Evolutionary conservation across 805 yeast genomes (phyloP), one percentile per base, ranked within the genome.

Genomic region (Starmerella powellii): DNA sequence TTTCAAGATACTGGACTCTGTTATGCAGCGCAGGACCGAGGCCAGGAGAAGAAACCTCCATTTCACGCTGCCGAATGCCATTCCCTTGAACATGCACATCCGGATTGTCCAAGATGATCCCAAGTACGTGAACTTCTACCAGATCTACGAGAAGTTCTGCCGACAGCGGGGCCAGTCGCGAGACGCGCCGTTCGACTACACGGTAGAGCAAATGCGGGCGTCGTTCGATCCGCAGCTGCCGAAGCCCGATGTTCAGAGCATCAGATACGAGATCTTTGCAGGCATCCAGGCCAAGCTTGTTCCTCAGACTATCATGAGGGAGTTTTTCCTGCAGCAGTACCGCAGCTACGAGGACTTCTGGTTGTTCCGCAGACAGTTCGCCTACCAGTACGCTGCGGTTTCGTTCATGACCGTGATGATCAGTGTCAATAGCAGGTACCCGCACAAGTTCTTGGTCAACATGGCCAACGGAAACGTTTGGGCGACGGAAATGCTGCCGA

Each of bases 161-260:
- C 72, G 75, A 44, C 68, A 72, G 49, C 73, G 71, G 47, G 78
- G 79, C 6, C 76, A 79, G 63, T 76, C 78, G 50, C 75, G 91
- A 34, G 97, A 91, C 60, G 88, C 83, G 44, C 95, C 97, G 26
- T 73, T 88, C 53, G 80, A 87, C 41, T 86, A 80, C 61, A 79
- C 86, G 5, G 74, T 80, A 53, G 82, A 84, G 51, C 86, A 87
- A 61, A 64, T 88, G 55, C 78, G 91, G 45, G 91, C 93, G 4
- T 95, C 97, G 0, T 82, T 80, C 60, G 97, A 91, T 63, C 93
- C 93, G 34, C 75, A 91, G 44, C 70, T 88, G 46, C 95, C 96
- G 38, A 83, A 84, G 55, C 96, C 97, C 1, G 98, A 88, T 60
- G 67, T 84, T 24, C 71, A 83, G 58, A 81, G 93, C 49, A 80